phyloP scores from a whole-genome alignment of 306 rosid species.

The Cucurbita pepo region DNA sequence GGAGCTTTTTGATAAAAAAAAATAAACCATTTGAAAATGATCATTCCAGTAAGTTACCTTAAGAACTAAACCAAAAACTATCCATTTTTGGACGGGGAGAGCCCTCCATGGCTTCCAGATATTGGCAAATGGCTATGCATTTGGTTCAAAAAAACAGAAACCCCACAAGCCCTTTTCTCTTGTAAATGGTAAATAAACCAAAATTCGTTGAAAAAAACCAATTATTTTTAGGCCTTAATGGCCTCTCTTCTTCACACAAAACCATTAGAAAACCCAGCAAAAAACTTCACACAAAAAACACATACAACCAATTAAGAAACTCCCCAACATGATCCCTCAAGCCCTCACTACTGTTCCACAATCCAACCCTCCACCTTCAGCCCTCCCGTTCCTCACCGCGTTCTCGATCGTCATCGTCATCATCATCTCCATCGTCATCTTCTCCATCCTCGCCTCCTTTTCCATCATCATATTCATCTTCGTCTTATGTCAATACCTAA shows the following conservation, averaged over 20 bases:
- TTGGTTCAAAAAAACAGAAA: neutral
- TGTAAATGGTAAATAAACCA: neutral
- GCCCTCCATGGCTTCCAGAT: neutral
- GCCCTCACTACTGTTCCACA: neutral
- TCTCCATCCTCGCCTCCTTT: conserved; percentile 5
- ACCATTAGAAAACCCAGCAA: neutral
- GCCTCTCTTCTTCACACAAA: neutral
- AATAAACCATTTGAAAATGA: neutral
- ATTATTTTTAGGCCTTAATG: neutral
- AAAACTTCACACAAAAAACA: too few relatives aligned
- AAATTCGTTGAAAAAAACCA: neutral
- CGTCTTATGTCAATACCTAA: neutral
- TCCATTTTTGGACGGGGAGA: neutral
- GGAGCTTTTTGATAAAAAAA: neutral
- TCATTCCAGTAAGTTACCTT: neutral
- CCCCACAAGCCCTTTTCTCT: neutral
- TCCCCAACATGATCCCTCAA: conserved; percentile 1
- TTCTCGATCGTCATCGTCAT: neutral
- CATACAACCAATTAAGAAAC: neutral
- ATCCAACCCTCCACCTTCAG: conserved; percentile 1
- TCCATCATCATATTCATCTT: conserved; percentile 6
- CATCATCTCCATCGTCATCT: conserved; percentile 11
- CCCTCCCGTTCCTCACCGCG: conserved; percentile 1
- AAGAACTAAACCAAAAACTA: neutral
- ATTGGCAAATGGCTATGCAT: neutral